Conservation (phyloP, 805 yeast genomes). For the Candida odintsovae region DNA sequence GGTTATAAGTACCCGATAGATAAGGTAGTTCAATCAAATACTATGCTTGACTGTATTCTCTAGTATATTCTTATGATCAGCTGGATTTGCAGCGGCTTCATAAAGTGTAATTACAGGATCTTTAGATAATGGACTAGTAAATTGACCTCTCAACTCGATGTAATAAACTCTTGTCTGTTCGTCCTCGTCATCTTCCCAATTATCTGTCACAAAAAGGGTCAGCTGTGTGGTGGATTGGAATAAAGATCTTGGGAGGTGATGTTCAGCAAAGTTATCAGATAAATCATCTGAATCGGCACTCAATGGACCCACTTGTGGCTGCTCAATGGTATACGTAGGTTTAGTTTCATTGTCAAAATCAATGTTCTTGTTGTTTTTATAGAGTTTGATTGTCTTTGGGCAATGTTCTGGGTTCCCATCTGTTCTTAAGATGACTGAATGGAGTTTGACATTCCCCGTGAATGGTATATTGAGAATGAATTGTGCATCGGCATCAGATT, state of each 20-base stretch:
- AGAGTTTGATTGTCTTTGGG: constrained; percentile 64
- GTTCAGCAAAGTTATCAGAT: constrained; percentile 63
- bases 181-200: constrained; percentile 58
- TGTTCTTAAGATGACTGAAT: constrained; percentile 66
- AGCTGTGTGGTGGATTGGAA: constrained; percentile 68
- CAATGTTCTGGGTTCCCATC: constrained; percentile 52
- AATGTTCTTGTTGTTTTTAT: constrained; percentile 61
- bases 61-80: constrained; percentile 58
- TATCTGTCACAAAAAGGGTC: constrained; percentile 61
- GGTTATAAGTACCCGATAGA: not conserved
- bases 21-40: not conserved
- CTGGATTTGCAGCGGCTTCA: constrained; percentile 90
- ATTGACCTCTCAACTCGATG: constrained; percentile 77
- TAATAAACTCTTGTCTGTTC: constrained; percentile 55
- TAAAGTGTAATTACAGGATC: constrained; percentile 76
- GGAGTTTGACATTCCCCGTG: constrained; percentile 65
- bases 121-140: constrained; percentile 39
- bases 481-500: constrained; percentile 81
- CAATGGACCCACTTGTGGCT: constrained; percentile 59
- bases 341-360: constrained; percentile 62
- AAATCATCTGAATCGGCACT: constrained; percentile 24
- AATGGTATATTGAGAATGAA: constrained; percentile 76
- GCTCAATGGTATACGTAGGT: constrained; percentile 48
- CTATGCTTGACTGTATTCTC: not conserved
- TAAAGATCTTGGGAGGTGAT: constrained; percentile 65